A percentile compares a stretch with the other conserved stretches of the same genome.
phyloP scores from a whole-genome alignment of 257 asterid genomes.

The Avicennia marina region DNA sequence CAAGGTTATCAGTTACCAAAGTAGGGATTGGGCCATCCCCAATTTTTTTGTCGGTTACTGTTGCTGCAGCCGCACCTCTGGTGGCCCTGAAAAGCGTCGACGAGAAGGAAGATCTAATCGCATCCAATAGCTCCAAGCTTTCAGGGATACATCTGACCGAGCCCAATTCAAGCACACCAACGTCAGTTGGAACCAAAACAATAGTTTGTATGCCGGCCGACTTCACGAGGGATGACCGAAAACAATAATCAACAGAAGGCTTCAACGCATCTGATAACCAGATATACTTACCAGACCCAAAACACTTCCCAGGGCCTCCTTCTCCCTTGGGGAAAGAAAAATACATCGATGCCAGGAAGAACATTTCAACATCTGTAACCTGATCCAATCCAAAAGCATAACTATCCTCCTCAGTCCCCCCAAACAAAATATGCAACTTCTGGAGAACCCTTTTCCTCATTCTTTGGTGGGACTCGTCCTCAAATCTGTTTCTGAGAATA shows the following conservation, averaged over 20 bases:
- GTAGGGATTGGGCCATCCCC: constrained; percentile 20
- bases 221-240: constrained; percentile 75
- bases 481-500: constrained; percentile 41
- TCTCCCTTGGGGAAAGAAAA: constrained; percentile 74
- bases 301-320: constrained; percentile 91
- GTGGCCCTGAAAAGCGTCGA: constrained; percentile 37
- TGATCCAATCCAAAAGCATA: constrained; percentile 84
- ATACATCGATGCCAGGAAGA: constrained; percentile 95
- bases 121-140: constrained; percentile 45
- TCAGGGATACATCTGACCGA: constrained; percentile 73
- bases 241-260: constrained; percentile 52
- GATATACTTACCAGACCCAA: constrained; percentile 49
- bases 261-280: constrained; percentile 61
- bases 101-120: constrained; percentile 52
- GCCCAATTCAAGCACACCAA: constrained; percentile 90
- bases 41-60: constrained; percentile 30
- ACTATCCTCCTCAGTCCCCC: constrained; percentile 74
- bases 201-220: constrained; percentile 84
- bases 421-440: constrained; percentile 65
- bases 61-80: constrained; percentile 30
- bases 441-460: constrained; percentile 89
- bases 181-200: constrained; percentile 76
- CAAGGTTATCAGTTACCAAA: constrained; percentile 28
- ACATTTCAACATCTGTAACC: constrained; percentile 94
- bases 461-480: constrained; percentile 76